Base-by-base conservation (phyloP, 2,329 filamentous ascomycete genomes). In the Pleoardoris graminearum region DNA sequence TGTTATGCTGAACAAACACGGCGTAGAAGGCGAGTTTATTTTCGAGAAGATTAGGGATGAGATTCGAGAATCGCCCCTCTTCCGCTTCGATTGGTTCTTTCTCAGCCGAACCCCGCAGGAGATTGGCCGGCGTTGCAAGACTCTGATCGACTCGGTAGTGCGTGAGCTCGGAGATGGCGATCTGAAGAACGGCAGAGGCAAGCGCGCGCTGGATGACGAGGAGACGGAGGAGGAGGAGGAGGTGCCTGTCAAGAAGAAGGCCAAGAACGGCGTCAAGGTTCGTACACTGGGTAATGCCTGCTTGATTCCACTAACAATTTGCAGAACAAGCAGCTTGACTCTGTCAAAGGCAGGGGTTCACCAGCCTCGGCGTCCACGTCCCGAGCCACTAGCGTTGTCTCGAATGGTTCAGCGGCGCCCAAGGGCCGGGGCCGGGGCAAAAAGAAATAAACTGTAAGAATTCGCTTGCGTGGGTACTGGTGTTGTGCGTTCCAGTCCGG, bases 61-160 rank as follows among this genome's bases (percentile, higher is more conserved):
- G 71, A 96, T 99, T 60, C 88, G 92, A 29, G 91, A 97, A 60
- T 93, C 88, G 51, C 92, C 94, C 8, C 80, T 99, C 3, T 99
- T 99, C 82, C 86, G 94, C 33, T 99, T 99, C 67, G 94, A 99
- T 72, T 99, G 95, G 95, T 99, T 99, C 79, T 97, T 99, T 80
- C 82, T 99, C 35, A 96, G 90, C 72, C 85, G 94, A 39, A 99
- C 93, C 3, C 91, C 94, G 0, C 87, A 92, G 44, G 94, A 99
- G 75, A 88, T 99, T 63, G 89, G 91, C 56, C 87, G 94, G 64
- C 85, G 95, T 47, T 97, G 94, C 77, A 95, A 90, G 27, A 99
- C 95, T 1, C 82, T 99, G 47, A 85, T 99, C 58, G 96, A 93
- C 30, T 96, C 94, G 0, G 91, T 99, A 42, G 89, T 94, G 47